Conservation (phyloP, 805 yeast genomes). For the Isabelozyma gotoi region DNA sequence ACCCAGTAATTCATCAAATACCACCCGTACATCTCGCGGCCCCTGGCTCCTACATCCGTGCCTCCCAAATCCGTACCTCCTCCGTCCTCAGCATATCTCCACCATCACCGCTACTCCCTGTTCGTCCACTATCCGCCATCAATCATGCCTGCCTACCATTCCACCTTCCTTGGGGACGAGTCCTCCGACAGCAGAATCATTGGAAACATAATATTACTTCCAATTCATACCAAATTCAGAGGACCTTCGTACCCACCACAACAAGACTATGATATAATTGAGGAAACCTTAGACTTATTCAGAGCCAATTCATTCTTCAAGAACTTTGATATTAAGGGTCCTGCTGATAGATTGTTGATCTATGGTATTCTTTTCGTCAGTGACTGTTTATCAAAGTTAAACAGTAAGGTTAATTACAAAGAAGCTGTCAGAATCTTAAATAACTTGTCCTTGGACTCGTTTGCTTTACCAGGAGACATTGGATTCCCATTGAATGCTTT, state of each 20-base stretch:
- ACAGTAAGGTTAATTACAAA: slow-evolving; percentile 43
- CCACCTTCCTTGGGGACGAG: slow-evolving; percentile 70
- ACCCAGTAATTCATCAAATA: too few species aligned
- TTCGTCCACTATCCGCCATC: too few species aligned
- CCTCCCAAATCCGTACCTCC: background rate
- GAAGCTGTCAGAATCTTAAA: slow-evolving; percentile 73
- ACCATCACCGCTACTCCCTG: too few species aligned
- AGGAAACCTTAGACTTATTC: slow-evolving; percentile 87
- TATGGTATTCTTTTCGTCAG: slow-evolving; percentile 90
- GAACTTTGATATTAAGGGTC: slow-evolving; percentile 95
- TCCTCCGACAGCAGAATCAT: slow-evolving; percentile 58
- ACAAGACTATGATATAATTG: slow-evolving; percentile 81
- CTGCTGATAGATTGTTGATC: slow-evolving; percentile 87
- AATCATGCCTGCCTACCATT: slow-evolving; percentile 67
- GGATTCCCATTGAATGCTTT: slow-evolving; percentile 89
- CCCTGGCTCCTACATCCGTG: background rate
- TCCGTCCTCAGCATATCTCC: too few species aligned
- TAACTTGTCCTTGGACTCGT: slow-evolving; percentile 83
- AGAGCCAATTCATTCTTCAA: slow-evolving; percentile 95
- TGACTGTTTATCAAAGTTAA: slow-evolving; percentile 73
- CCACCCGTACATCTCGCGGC: too few species aligned
- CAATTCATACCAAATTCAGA: slow-evolving; percentile 78
- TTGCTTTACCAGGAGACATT: slow-evolving; percentile 91
- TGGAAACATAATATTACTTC: slow-evolving; percentile 81
- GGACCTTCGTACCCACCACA: slow-evolving; percentile 87